Percentiles rank a stretch among this genome's conserved stretches.
These are phyloP conservation scores for Malania oleifera DNA, from an alignment of 164 flowering plant species.

Conservation along the genomic window DNA sequence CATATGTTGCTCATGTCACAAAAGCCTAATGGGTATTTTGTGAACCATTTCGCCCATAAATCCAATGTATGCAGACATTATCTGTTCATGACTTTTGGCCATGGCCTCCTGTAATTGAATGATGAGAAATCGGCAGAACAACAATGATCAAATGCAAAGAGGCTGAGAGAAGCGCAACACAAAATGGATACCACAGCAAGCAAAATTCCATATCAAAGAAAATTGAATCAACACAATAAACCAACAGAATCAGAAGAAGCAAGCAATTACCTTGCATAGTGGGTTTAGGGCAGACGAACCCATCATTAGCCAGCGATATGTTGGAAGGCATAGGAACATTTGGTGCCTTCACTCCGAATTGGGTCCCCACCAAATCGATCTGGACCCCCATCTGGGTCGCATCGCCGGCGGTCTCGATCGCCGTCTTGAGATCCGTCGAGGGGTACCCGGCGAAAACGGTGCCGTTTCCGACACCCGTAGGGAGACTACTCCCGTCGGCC, in stretches of 20 bases:
- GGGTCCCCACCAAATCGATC: slow-evolving; percentile 5
- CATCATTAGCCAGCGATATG: slow-evolving; percentile 2
- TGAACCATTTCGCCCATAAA: too few species aligned
- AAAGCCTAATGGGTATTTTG: too few species aligned
- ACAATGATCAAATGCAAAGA: too few species aligned
- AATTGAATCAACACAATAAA: neutral
- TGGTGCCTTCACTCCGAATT: neutral
- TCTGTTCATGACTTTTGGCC: too few species aligned
- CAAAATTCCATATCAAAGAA: neutral
- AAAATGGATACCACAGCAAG: neutral
- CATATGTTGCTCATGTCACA: too few species aligned
- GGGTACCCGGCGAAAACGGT: neutral
- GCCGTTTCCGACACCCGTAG: too few species aligned
- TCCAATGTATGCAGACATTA: too few species aligned
- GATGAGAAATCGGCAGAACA: too few species aligned
- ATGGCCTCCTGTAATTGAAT: too few species aligned
- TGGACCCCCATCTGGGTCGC: neutral
- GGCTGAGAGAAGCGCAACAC: too few species aligned
- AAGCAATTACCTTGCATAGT: slow-evolving; percentile 1
- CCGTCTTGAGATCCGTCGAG: slow-evolving; percentile 1
- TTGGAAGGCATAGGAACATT: neutral
- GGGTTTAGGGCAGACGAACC: slow-evolving; percentile 1
- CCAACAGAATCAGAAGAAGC: neutral
- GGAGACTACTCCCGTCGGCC: too few species aligned
- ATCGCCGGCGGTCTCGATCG: slow-evolving; percentile 3